A percentile compares a stretch with the other conserved stretches of the same genome.
These are phyloP conservation scores for Scenedesmus sp. DNA, from an alignment of 163 green algal species.

Conservation along the genomic window DNA sequence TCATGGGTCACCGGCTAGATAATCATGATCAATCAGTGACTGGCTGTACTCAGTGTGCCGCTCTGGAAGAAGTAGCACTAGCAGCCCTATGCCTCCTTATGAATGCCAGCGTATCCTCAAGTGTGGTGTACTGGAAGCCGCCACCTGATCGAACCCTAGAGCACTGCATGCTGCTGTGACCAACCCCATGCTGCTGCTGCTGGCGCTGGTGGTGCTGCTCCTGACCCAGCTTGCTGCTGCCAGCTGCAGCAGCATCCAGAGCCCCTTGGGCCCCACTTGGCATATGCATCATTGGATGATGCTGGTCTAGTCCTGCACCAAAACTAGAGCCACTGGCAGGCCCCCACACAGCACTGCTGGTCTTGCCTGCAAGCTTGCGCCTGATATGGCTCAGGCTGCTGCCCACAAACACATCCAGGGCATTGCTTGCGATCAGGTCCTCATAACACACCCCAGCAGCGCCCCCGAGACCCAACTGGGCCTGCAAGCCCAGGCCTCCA, in stretches of 20 bases:
- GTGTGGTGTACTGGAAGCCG: conserved; percentile 17
- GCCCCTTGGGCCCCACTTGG: not conserved
- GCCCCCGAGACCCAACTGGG: not conserved
- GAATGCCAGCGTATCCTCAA: conserved; percentile 24
- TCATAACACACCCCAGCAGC: conserved; percentile 3
- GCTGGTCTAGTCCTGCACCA: not conserved
- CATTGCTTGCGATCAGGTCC: not conserved
- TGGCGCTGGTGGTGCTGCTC: not conserved
- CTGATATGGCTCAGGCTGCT: conserved; percentile 12
- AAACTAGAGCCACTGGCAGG: not conserved
- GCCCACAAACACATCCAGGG: conserved; percentile 15
- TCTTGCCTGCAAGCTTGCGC: not conserved
- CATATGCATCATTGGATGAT: too few species aligned
- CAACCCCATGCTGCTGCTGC: not conserved
- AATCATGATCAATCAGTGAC: too few species aligned
- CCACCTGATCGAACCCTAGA: too few species aligned
- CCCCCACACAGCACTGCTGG: not conserved
- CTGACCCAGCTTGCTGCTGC: not conserved
- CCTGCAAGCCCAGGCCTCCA: not conserved
- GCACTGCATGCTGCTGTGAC: not conserved
- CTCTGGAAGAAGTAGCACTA: not conserved
- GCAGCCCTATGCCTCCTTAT: conserved; percentile 15
- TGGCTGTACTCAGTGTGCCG: too few species aligned
- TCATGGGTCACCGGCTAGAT: too few species aligned
- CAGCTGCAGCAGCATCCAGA: not conserved